Base-by-base conservation (phyloP, 2,329 filamentous ascomycete genomes). In the Cercospora sesami region DNA sequence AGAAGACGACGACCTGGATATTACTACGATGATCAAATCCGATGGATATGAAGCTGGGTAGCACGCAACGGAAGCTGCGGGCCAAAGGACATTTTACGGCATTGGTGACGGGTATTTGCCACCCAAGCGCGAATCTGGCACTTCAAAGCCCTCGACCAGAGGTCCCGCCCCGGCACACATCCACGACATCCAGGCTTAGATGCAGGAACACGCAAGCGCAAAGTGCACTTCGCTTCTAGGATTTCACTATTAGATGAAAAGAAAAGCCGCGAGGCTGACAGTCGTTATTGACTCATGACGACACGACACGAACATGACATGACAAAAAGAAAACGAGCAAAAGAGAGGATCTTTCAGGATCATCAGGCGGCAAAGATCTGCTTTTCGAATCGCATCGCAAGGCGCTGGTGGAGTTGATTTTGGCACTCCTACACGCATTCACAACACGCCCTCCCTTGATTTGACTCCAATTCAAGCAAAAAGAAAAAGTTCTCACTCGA, bases 401-500 rank as follows among this genome's bases (percentile, higher is more conserved):
- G 64, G 64, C 58, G 64, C 64, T 65, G 64, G 64, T 65, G 64
- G 64, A 36, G 64, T 60, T 51, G 28, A 36, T 64, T 58, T 18
- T 21, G 26, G 36, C n/a, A 12, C 42, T 21, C 42, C 48, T 53
- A 23, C 48, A 23, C 48, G 18, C 23, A 42, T 42, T 42, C 36
- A n/a, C 16, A 14, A 23, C 48, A 6, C 23, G 14, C 23, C 26
- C 48, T 55, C 36, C 45, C 45, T 26, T 23, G 26, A 30, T n/a
- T 16, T 55, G 48, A 26, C 21, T 55, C 48, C 48, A 26, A 55
- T 28, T 55, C 23, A 55, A 7, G 48, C 23, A 55, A 53, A 53
- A 55, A n/a, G 48, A 55, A 64, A 59, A 58, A 36, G 31, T 58
- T 58, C 62, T 63, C 62, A 58, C 53, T 58, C 53, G 61, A 64